Base-by-base conservation (phyloP, 2,329 filamentous ascomycete genomes). In the Stagonosporopsis vannaccii region DNA sequence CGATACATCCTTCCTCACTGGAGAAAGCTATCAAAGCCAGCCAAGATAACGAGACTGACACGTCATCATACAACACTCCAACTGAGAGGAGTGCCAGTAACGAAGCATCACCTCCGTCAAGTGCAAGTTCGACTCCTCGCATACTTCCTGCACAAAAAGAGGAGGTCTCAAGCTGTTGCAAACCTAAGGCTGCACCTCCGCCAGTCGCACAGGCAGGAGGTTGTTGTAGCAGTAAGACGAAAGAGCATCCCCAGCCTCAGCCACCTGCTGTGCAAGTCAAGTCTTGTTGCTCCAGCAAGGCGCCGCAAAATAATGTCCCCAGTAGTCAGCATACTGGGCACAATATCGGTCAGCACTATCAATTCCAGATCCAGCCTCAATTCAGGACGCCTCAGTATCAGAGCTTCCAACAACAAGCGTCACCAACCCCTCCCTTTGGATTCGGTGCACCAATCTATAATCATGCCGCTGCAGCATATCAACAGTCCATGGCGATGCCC, bases 101-200 rank as follows among this genome's bases (percentile, higher is more conserved):
- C 44, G 68, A 64, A 50, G 65, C 62, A 13, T 76, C 73, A 19
- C 65, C 69, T 11, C 62, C 70, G 20, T 75, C 73, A 13, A 76
- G 73, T 55, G 71, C 72, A 25, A 75, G 73, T 53, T 76, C 73
- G n/a, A 76, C 73, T 12, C 73, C 73, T 33, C 72, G 70, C 13
- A 49, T 76, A 22, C 58, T 62, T 1, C 69, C 72, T 13, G 60
- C 64, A 6, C 67, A 67, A 12, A 68, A 65, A 45, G 67, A 67
- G 15, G 62, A 66, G 7, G 43, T 58, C 5, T 73, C 73, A 3
- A 68, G 66, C 42, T 76, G 72, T 51, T 76, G 72, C 51, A 65
- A 72, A 49, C 69, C 72, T 2, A 73, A 74, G 42, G 54, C 60
- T 9, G 42, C 52, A 5, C 56, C 59, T 6, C 46, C 59, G 13